These are phyloP conservation scores for Macrophomina pseudophaseolina DNA, from an alignment of 2,329 filamentous ascomycete species.

Conservation along the genomic window DNA sequence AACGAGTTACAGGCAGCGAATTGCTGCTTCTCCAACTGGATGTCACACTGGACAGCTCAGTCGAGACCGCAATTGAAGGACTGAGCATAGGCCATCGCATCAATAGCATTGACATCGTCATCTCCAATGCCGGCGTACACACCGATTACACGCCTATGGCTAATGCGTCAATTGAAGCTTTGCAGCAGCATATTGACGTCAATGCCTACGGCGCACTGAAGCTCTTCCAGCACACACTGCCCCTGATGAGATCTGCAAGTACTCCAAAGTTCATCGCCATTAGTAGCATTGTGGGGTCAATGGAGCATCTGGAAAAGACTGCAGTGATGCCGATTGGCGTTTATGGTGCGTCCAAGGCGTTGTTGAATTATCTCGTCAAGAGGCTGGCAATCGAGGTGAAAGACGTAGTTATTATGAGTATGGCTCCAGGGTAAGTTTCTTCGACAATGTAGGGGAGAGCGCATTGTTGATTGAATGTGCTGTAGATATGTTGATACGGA, in stretches of 20 bases:
- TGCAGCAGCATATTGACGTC: not conserved
- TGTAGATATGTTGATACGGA: not conserved
- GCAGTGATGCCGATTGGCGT: not conserved
- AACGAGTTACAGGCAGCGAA: not conserved
- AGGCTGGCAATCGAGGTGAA: conserved; percentile 1
- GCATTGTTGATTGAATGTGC: not conserved
- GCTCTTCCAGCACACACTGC: conserved; percentile 10
- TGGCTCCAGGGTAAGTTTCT: conserved; percentile 1
- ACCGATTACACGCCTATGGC: not conserved
- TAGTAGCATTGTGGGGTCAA: not conserved
- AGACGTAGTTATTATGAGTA: not conserved
- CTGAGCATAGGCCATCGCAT: conserved; percentile 17
- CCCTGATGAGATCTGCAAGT: not conserved
- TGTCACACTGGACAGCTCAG: not conserved
- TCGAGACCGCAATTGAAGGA: not conserved
- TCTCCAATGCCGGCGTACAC: conserved; percentile 53
- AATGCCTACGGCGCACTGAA: not conserved
- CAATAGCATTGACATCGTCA: conserved; percentile 30
- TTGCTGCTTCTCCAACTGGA: not conserved
- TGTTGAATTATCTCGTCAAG: not conserved
- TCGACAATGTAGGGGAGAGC: not conserved
- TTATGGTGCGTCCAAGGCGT: conserved; percentile 6
- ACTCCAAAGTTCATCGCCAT: conserved; percentile 4
- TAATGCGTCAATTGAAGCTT: not conserved
- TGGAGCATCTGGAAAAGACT: not conserved